Percentiles rank a stretch among this genome's conserved stretches.
Conservation (phyloP, 352 stramenopile genomes). For the Peronospora tabacina region DNA sequence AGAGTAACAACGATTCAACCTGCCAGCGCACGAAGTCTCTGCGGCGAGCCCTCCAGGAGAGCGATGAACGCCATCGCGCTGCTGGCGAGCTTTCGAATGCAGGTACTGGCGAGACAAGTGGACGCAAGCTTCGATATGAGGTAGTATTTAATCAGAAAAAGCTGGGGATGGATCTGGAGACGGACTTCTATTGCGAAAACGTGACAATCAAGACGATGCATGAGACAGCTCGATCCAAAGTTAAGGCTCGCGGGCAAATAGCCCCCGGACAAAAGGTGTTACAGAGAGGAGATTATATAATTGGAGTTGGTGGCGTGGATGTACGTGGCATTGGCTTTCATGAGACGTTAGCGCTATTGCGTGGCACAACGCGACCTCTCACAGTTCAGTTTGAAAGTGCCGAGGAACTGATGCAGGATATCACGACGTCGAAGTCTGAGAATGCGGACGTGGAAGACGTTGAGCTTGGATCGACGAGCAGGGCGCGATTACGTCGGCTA, state of each 20-base stretch:
- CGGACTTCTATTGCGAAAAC: constrained; percentile 86
- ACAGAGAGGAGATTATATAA: constrained; percentile 69
- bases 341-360: constrained; percentile 71
- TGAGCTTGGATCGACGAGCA: constrained; percentile 21
- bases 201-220: constrained; percentile 80
- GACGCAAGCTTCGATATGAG: constrained; percentile 68
- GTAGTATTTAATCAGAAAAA: constrained; percentile 78
- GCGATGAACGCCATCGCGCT: constrained; percentile 43
- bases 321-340: constrained; percentile 82
- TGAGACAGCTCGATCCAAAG: constrained; percentile 36
- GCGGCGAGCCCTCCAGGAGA: constrained; percentile 57
- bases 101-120: constrained; percentile 18
- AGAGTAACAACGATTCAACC: constrained; percentile 49
- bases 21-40: constrained; percentile 63
- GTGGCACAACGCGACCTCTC: constrained; percentile 61
- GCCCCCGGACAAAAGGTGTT: constrained; percentile 48
- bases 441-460: constrained; percentile 12
- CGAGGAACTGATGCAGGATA: constrained; percentile 52
- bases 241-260: constrained; percentile 54
- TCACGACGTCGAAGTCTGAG: constrained; percentile 9
- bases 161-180: constrained; percentile 80
- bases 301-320: constrained; percentile 71
- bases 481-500: constrained; percentile 19
- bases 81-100: constrained; percentile 23
- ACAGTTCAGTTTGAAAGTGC: constrained; percentile 76